Percentiles rank a stretch among this genome's conserved stretches.
These are phyloP conservation scores for Teratosphaeria viscida DNA, from an alignment of 2,329 filamentous ascomycete species.

Conservation along the genomic window DNA sequence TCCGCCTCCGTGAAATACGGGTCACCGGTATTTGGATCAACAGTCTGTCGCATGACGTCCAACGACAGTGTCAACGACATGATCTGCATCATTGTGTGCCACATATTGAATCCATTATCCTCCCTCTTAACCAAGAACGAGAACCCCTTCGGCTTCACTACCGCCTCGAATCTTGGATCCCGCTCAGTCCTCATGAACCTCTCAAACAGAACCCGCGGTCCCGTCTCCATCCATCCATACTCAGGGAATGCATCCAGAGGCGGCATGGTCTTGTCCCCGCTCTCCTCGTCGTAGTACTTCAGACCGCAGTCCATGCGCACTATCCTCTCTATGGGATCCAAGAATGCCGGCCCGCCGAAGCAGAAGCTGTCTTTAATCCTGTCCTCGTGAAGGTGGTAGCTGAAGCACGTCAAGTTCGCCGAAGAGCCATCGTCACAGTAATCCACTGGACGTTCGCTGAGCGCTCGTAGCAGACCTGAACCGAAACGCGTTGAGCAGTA, in stretches of 20 bases:
- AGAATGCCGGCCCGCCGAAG: conserved; percentile 1
- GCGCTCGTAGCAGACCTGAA: background rate
- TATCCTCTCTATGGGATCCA: background rate
- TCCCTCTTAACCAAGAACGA: conserved; percentile 3
- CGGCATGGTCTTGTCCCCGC: background rate
- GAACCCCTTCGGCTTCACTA: background rate
- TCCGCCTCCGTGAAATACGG: conserved; percentile 3
- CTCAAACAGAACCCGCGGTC: conserved; percentile 1
- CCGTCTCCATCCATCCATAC: conserved; percentile 5
- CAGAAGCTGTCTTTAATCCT: conserved; percentile 3
- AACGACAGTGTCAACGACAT: conserved; percentile 6
- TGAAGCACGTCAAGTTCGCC: background rate
- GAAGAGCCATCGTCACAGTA: background rate
- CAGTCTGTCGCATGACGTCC: conserved; percentile 2
- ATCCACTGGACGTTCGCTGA: background rate
- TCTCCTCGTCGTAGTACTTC: background rate
- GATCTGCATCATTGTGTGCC: conserved; percentile 6
- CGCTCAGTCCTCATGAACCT: background rate
- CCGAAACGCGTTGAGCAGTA: background rate
- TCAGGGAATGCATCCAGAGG: conserved; percentile 1
- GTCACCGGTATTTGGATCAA: conserved; percentile 2
- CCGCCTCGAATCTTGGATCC: background rate
- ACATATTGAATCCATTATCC: conserved; percentile 3
- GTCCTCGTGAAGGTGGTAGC: conserved; percentile 2
- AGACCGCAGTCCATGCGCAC: background rate